Conservation (phyloP, 495 filamentous ascomycete species). For the Aspergillus cavernicola region DNA sequence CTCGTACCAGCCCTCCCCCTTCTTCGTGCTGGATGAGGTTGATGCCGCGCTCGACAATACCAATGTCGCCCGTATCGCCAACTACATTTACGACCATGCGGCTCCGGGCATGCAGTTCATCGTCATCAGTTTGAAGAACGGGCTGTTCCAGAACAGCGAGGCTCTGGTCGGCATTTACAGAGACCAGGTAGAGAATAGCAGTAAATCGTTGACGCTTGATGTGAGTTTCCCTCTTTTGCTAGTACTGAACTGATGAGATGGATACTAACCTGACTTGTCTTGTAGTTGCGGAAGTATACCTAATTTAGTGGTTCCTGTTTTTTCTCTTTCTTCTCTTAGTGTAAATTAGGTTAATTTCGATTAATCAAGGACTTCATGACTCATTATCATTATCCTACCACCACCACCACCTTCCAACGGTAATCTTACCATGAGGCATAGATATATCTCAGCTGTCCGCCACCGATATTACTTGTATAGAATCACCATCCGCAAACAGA, state of each 20-base stretch:
- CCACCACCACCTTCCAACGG: too few species aligned
- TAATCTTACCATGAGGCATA: too few species aligned
- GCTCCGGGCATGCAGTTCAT: slow-evolving; percentile 99
- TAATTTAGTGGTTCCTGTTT: slow-evolving; percentile 13
- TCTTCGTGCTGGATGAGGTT: slow-evolving; percentile 98
- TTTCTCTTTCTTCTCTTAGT: neutral
- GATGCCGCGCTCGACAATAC: slow-evolving; percentile 96
- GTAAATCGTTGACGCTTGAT: slow-evolving; percentile 85
- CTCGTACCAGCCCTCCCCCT: slow-evolving; percentile 87
- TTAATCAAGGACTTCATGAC: too few species aligned
- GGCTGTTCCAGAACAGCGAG: slow-evolving; percentile 90
- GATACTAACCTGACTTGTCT: slow-evolving; percentile 10
- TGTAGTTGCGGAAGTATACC: slow-evolving; percentile 46
- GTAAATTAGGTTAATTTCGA: neutral
- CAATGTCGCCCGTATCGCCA: slow-evolving; percentile 91
- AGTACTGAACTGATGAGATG: neutral
- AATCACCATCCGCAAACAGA: too few species aligned
- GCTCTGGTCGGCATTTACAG: slow-evolving; percentile 91
- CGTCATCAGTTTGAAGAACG: slow-evolving; percentile 91
- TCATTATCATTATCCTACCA: too few species aligned
- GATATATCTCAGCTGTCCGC: too few species aligned
- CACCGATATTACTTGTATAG: too few species aligned
- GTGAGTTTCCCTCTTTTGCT: slow-evolving; percentile 54
- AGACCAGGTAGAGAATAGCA: slow-evolving; percentile 88
- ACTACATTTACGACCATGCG: slow-evolving; percentile 90